phyloP scores from a whole-genome alignment of 441 rosid genomes.

The Brassica balearica region DNA sequence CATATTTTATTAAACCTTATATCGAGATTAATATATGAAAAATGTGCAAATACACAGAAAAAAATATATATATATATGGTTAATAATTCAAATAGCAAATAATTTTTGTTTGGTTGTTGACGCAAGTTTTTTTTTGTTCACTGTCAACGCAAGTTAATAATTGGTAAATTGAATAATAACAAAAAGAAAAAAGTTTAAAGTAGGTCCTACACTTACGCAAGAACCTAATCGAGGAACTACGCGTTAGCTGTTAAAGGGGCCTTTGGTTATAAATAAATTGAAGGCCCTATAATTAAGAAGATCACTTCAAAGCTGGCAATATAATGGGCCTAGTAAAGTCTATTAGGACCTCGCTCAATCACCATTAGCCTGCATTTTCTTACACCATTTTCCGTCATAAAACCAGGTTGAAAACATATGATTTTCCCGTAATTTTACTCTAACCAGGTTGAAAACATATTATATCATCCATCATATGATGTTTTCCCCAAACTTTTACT shows the following conservation, averaged over 20 bases:
- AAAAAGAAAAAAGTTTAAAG: not conserved
- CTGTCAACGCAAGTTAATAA: not conserved
- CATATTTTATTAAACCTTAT: no score
- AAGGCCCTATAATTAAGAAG: not conserved
- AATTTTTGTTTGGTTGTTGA: no score
- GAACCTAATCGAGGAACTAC: not conserved
- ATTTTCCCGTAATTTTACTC: not conserved
- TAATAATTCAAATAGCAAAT: not conserved
- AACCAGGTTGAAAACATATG: no score
- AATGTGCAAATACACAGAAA: not conserved
- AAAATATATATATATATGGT: not conserved
- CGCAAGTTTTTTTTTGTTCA: no score
- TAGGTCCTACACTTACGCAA: not conserved
- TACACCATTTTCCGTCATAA: not conserved
- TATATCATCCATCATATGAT: not conserved
- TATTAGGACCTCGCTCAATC: not conserved
- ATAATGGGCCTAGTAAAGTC: not conserved
- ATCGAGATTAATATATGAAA: not conserved
- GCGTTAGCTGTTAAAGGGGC: not conserved
- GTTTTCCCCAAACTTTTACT: not conserved
- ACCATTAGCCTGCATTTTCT: not conserved
- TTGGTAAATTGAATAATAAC: not conserved
- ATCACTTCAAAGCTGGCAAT: not conserved
- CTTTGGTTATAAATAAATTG: not conserved
- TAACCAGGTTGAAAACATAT: no score